Evolutionary conservation across 2,329 filamentous ascomycete genomes (phyloP).

Genomic region (Ceratocystis ficicola): DNA sequence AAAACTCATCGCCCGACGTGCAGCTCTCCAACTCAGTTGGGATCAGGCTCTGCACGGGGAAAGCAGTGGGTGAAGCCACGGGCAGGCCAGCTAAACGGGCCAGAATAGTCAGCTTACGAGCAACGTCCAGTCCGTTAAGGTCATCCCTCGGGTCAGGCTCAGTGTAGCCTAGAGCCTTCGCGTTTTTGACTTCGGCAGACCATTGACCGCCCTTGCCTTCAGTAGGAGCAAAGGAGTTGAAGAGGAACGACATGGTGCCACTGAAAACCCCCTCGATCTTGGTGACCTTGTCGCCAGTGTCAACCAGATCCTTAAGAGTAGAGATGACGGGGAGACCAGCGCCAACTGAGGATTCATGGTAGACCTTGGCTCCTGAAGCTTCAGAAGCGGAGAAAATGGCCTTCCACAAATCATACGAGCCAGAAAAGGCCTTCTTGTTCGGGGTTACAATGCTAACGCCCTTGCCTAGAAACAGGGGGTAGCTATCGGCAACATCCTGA

Average conservation of each 20-base stretch:
- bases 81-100: slow-evolving; percentile 72
- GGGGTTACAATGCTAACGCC: slow-evolving; percentile 89
- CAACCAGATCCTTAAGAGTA: slow-evolving; percentile 84
- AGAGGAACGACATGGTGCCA: slow-evolving; percentile 94
- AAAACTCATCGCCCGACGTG: slow-evolving; percentile 70
- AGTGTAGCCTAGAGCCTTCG: slow-evolving; percentile 85
- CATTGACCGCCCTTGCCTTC: slow-evolving; percentile 64
- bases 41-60: slow-evolving; percentile 89
- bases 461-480: slow-evolving; percentile 66
- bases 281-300: slow-evolving; percentile 81
- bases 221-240: slow-evolving; percentile 89
- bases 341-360: slow-evolving; percentile 90
- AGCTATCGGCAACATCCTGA: slow-evolving; percentile 68
- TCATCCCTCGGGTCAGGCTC: slow-evolving; percentile 81
- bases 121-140: slow-evolving; percentile 78
- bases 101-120: slow-evolving; percentile 90
- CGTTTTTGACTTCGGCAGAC: slow-evolving; percentile 82
- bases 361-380: slow-evolving; percentile 64
- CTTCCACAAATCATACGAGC: slow-evolving; percentile 68
- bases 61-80: slow-evolving; percentile 71
- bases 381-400: slow-evolving; percentile 68
- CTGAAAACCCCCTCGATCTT: slow-evolving; percentile 96
- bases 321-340: slow-evolving; percentile 89
- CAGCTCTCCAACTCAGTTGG: slow-evolving; percentile 72
- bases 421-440: slow-evolving; percentile 97